Evolutionary conservation across 2,329 filamentous ascomycete genomes (phyloP), one percentile per base, ranked within the genome.

Genomic region (Myriosclerotinia duriaeana): DNA sequence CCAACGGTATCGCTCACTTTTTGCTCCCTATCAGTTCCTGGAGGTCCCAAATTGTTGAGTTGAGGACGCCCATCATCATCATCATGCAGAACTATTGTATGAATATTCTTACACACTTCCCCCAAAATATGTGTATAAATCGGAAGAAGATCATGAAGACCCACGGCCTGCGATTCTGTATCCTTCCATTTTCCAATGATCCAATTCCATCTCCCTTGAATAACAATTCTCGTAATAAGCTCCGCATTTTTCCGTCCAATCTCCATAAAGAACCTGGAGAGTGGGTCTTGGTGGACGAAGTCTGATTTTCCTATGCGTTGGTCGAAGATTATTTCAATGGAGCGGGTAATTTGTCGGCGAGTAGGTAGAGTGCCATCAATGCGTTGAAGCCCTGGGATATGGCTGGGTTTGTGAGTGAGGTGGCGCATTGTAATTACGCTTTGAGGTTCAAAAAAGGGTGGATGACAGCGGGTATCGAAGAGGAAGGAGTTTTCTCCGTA

Each of bases 141-240:
- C n/a, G 56, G 56, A 5, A 48, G 20, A 36, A 60, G 54, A 15
- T 58, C 54, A 30, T 58, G 54, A 30, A 58, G 54, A 44, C 40
- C 54, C 8, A 58, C 54, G 26, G 54, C 22, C 9, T 20, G 26
- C 9, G 54, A 58, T 5, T 17, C 42, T n/a, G 54, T 44, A 8
- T 44, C 26, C 6, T 44, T 26, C 54, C 30, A 60, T 50, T 36
- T 59, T 2, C 56, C 56, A 2, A 26, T 5, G 9, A 56, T 56
- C 38, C 54, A 44, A 22, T 58, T 58, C 17, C 40, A 34, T n/a
- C 42, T 58, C 0, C 56, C 56, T 9, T 60, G 30, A 36, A 60
- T 58, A 8, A 44, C 15, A 12, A 58, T 44, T 14, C 44, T 44
- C 14, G 38, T n/a, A n/a, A 58, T 17, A 2, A 1, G 9, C 20